Evolutionary conservation across 331 rosid species (phyloP).

Genomic region (Malus hybrid): DNA sequence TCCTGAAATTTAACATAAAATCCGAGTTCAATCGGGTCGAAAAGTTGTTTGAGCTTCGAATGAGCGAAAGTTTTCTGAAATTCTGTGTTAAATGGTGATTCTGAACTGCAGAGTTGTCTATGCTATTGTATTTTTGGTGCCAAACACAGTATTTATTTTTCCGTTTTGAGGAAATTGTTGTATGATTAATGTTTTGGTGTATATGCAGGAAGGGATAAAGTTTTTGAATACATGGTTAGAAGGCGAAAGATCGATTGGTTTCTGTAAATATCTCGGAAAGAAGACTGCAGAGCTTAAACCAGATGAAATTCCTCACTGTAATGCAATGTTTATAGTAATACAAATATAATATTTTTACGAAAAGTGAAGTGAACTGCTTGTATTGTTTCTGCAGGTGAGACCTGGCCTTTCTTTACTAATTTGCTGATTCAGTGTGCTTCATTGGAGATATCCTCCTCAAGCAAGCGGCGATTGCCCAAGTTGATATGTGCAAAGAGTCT

Average conservation of each 20-base stretch:
- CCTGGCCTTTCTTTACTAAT: slow-evolving; percentile 85
- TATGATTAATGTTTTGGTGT: slow-evolving; percentile 10
- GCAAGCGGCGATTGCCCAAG: slow-evolving; percentile 65
- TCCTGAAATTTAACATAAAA: background rate
- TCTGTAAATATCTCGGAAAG: slow-evolving; percentile 65
- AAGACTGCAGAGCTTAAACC: slow-evolving; percentile 63
- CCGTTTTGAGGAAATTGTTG: background rate
- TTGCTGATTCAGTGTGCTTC: slow-evolving; percentile 61
- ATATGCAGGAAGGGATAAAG: slow-evolving; percentile 74
- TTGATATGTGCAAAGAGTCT: slow-evolving; percentile 74
- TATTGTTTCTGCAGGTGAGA: slow-evolving; percentile 59
- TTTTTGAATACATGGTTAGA: slow-evolving; percentile 85
- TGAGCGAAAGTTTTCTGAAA: background rate
- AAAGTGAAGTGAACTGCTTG: background rate
- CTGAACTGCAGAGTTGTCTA: background rate
- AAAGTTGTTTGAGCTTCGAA: background rate
- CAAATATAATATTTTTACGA: background rate
- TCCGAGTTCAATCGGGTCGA: background rate
- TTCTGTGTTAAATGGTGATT: background rate
- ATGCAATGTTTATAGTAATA: background rate
- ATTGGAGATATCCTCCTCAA: slow-evolving; percentile 64
- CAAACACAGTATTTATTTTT: background rate
- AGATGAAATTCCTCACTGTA: slow-evolving; percentile 65
- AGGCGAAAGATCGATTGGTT: slow-evolving; percentile 58
- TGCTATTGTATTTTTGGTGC: background rate